These are phyloP conservation scores for Penicillium arizonense DNA, from an alignment of 495 filamentous ascomycete genomes.

Conservation along the genomic window DNA sequence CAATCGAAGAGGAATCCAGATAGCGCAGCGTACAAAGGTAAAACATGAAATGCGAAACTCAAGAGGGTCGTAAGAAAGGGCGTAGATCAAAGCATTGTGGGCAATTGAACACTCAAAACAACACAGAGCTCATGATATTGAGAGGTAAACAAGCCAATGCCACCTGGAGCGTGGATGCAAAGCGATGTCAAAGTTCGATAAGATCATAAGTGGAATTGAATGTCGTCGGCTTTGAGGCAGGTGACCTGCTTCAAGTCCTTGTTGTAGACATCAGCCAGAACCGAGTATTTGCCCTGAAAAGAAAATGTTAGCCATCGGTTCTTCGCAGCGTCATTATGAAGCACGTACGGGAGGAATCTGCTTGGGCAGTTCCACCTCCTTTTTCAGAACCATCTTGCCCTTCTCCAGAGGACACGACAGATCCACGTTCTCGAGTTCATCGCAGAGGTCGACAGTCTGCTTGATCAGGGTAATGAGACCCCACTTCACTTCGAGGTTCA, in stretches of 20 bases:
- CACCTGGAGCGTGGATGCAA: constrained; percentile 17
- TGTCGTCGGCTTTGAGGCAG: constrained; percentile 66
- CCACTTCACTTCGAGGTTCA: constrained; percentile 86
- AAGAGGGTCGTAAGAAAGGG: constrained; percentile 18
- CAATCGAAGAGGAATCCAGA: neutral
- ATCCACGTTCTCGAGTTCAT: constrained; percentile 83
- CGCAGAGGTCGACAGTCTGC: constrained; percentile 77
- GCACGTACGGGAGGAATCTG: constrained; percentile 83
- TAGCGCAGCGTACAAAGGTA: constrained; percentile 8
- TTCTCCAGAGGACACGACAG: constrained; percentile 82
- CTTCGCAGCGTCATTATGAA: neutral
- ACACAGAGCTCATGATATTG: constrained; percentile 1
- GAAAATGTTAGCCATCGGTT: constrained; percentile 6
- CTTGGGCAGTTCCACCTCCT: constrained; percentile 80
- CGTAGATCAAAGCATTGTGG: constrained; percentile 14
- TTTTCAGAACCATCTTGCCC: constrained; percentile 68
- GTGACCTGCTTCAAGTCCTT: constrained; percentile 68
- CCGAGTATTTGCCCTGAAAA: constrained; percentile 80
- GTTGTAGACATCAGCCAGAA: constrained; percentile 79
- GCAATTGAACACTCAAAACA: neutral
- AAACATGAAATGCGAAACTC: constrained; percentile 4
- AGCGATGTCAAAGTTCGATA: neutral
- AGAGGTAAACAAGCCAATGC: constrained; percentile 3
- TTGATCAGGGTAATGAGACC: constrained; percentile 83
- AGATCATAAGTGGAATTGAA: constrained; percentile 28